These are phyloP conservation scores for Ceratocystis destructans DNA, from an alignment of 2,329 filamentous ascomycete genomes.

Conservation along the genomic window DNA sequence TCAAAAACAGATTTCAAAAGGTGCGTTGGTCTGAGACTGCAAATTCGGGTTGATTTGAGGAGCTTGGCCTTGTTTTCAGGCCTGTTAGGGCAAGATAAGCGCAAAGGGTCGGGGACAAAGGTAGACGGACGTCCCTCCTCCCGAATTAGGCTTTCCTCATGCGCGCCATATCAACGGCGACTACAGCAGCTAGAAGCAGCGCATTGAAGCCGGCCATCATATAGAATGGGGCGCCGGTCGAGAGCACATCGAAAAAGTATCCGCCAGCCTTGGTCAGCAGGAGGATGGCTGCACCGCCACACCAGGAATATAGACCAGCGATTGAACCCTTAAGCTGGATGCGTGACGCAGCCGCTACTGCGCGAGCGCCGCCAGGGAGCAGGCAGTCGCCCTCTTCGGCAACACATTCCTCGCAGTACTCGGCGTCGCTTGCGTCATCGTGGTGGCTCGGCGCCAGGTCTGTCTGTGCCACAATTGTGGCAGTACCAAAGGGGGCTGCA, in stretches of 20 bases:
- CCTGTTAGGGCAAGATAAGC: too few relatives aligned
- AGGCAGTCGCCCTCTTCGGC: slow-evolving; percentile 10
- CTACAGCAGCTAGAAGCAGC: slow-evolving; percentile 46
- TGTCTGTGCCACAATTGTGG: not conserved
- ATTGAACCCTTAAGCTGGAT: slow-evolving; percentile 77
- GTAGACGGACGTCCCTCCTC: not conserved
- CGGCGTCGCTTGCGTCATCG: slow-evolving; percentile 28
- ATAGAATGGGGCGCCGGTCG: slow-evolving; percentile 72
- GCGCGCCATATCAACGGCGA: slow-evolving; percentile 37
- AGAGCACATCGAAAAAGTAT: slow-evolving; percentile 63
- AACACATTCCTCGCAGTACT: slow-evolving; percentile 26
- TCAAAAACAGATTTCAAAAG: too few relatives aligned
- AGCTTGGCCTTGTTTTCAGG: too few relatives aligned
- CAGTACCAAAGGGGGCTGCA: not conserved
- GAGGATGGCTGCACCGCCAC: slow-evolving; percentile 78
- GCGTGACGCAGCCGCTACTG: slow-evolving; percentile 31
- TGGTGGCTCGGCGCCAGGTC: slow-evolving; percentile 25
- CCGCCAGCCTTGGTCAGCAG: slow-evolving; percentile 86
- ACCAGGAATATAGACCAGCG: slow-evolving; percentile 84
- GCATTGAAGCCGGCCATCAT: slow-evolving; percentile 87
- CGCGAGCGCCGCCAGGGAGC: slow-evolving; percentile 22
- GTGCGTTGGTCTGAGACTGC: too few relatives aligned
- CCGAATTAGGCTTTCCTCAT: not conserved
- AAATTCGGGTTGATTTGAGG: too few relatives aligned
- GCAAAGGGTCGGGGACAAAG: not conserved